A percentile compares a stretch with the other conserved stretches of the same genome.
Evolutionary conservation across 2,329 filamentous ascomycete genomes (phyloP).

Genomic region (Aureobasidium sp.): DNA sequence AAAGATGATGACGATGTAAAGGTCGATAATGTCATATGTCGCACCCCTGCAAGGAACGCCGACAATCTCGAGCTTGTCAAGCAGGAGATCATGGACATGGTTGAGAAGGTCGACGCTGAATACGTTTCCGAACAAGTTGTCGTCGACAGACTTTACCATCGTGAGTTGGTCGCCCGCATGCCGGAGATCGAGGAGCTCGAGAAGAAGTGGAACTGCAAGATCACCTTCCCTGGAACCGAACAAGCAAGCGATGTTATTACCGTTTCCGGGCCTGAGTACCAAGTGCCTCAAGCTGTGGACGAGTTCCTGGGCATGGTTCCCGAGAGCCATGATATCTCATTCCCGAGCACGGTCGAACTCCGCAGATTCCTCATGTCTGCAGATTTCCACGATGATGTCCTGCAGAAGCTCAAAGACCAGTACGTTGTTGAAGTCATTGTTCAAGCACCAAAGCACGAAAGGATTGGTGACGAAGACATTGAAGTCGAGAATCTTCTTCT

Average conservation of each 20-base stretch:
- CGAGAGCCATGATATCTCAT: slow-evolving; percentile 84
- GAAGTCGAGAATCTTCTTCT: slow-evolving; percentile 39
- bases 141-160: slow-evolving; percentile 90
- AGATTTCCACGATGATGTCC: slow-evolving; percentile 71
- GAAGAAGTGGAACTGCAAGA: slow-evolving; percentile 99
- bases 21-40: slow-evolving; percentile 97
- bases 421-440: slow-evolving; percentile 84
- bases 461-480: slow-evolving; percentile 32
- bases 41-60: slow-evolving; percentile 91
- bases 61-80: slow-evolving; percentile 96
- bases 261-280: slow-evolving; percentile 94
- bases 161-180: slow-evolving; percentile 82
- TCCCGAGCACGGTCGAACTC: slow-evolving; percentile 67
- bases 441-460: slow-evolving; percentile 41
- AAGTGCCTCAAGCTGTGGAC: slow-evolving; percentile 93
- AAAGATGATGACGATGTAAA: slow-evolving; percentile 98
- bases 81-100: slow-evolving; percentile 99
- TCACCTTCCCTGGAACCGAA: slow-evolving; percentile 95
- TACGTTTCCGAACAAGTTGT: slow-evolving; percentile 91
- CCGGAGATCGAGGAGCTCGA: slow-evolving; percentile 88
- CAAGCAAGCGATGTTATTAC: slow-evolving; percentile 93
- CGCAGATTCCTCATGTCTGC: slow-evolving; percentile 73
- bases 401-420: slow-evolving; percentile 77
- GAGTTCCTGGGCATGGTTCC: slow-evolving; percentile 97
- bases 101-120: slow-evolving; percentile 93